Evolutionary conservation across 495 filamentous ascomycete species (phyloP), one percentile per base, ranked within the genome.

Genomic region (Saxispiralis lemnorum): DNA sequence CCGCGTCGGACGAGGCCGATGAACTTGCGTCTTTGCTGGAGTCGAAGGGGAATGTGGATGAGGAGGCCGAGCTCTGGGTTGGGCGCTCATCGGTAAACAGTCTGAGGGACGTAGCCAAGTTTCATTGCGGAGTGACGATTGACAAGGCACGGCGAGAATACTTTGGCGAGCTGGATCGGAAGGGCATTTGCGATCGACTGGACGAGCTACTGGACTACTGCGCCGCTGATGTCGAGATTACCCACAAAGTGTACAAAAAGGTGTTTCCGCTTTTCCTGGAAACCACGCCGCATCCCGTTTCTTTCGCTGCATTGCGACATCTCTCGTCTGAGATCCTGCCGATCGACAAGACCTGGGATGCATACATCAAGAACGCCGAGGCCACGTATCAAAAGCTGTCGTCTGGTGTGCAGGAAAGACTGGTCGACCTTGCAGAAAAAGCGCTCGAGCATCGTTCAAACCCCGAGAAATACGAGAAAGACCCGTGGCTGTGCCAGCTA

Each of bases 21-120:
- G 86, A 89, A 50, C 62, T 94, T 15, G 68, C 78, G 14, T 66
- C 71, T 19, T 57, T 97, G 43, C 62, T 95, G 2, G 72, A 79
- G 34, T 76, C 70, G 10, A 47, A 58, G 43, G 73, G 69, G 35
- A 66, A 71, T 47, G 56, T 79, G 18, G 69, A 66, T 13, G 82
- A 93, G 43, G 83, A 93, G 49, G 87, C 93, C 53, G 89, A 99
- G 53, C 63, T 93, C 3, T 99, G 89, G 89, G 79, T 99, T 13
- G 81, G 82, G 28, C 70, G 84, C 47, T 96, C 89, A 55, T 93
- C 88, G 11, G 75, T 93, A 46, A 99, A 99, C 60, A 95, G 88
- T 0, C 66, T 99, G 30, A 75, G 87, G 20, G 92, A 99, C 56
- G 89, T 99, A 14, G 92, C 89, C 40, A 81, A 93, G 56, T 96